A percentile compares a stretch with the other conserved stretches of the same genome.
Conservation (phyloP, 495 filamentous ascomycete species). For the Penicillium manginii region DNA sequence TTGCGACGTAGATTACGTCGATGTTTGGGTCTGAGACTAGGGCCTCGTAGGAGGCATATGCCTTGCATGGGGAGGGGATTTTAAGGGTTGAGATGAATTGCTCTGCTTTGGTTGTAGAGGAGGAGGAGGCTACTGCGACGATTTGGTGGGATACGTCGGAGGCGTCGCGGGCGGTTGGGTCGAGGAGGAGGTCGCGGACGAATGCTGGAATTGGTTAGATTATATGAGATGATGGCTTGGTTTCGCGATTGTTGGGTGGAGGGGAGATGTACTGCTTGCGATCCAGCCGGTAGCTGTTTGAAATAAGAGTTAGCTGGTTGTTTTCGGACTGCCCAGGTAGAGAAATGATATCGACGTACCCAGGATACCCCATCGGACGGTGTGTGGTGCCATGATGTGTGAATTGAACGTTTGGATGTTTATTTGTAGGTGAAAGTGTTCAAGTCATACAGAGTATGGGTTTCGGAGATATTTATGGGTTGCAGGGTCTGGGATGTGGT, state of each 20-base stretch:
- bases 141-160: constrained; percentile 78
- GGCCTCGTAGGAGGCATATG: constrained; percentile 80
- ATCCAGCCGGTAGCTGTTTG: constrained; percentile 76
- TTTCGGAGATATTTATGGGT: constrained; percentile 13
- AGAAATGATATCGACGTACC: constrained; percentile 38
- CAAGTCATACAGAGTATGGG: neutral
- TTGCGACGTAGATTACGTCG: constrained; percentile 91
- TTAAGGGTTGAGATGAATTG: constrained; percentile 71
- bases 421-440: constrained; percentile 1
- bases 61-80: constrained; percentile 65
- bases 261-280: constrained; percentile 60
- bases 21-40: constrained; percentile 77
- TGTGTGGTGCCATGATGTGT: constrained; percentile 53
- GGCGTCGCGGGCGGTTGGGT: constrained; percentile 72
- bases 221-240: neutral
- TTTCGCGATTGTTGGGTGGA: neutral
- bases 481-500: too few relatives aligned
- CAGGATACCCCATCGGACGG: constrained; percentile 79
- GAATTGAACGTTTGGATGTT: neutral
- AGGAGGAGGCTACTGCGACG: constrained; percentile 81
- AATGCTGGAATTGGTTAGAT: constrained; percentile 57
- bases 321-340: neutral
- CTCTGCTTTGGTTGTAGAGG: constrained; percentile 65
- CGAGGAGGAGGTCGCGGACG: constrained; percentile 78
- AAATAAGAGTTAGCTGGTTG: constrained; percentile 17